Percentiles rank a stretch among this genome's conserved stretches.
Conservation (phyloP, 371 early-diverging fungal species). For the Mitosporidium daphniae region DNA sequence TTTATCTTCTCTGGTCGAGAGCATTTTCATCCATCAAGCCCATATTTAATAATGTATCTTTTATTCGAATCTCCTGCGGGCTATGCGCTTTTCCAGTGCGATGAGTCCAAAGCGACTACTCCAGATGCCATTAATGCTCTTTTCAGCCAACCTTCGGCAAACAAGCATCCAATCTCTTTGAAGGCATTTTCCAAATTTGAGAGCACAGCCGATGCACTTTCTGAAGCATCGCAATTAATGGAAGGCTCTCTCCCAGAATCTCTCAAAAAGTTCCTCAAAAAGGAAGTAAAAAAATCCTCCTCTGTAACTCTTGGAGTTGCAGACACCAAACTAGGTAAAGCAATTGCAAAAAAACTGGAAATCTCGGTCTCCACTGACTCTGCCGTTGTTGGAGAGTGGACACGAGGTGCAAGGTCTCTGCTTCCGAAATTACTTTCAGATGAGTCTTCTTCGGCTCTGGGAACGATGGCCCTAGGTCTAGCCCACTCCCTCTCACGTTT, state of each 20-base stretch:
- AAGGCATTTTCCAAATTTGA: constrained; percentile 74
- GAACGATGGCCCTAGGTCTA: constrained; percentile 16
- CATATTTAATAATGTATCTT: constrained; percentile 19
- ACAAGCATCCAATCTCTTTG: constrained; percentile 7
- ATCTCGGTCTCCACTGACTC: constrained; percentile 49
- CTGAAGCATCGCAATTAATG: constrained; percentile 60
- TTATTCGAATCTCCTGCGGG: constrained; percentile 54
- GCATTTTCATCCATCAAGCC: too few relatives aligned
- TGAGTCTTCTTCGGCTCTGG: constrained; percentile 1
- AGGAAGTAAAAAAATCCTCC: constrained; percentile 26
- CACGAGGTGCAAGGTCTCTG: constrained; percentile 65
- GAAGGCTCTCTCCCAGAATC: constrained; percentile 63
- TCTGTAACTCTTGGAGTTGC: constrained; percentile 54
- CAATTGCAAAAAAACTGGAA: constrained; percentile 59
- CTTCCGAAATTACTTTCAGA: constrained; percentile 15
- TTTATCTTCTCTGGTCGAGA: too few relatives aligned
- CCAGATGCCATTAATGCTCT: constrained; percentile 3
- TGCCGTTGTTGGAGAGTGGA: constrained; percentile 35
- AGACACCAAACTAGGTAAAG: constrained; percentile 45
- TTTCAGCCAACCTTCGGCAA: constrained; percentile 2
- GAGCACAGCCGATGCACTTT: constrained; percentile 69
- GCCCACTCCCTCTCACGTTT: constrained; percentile 33
- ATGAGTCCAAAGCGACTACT: constrained; percentile 11
- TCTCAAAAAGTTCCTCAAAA: constrained; percentile 58
- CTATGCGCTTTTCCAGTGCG: constrained; percentile 43